These are phyloP conservation scores for Silene noctiflora DNA, from an alignment of 179 eudicot genomes.

Conservation along the genomic window DNA sequence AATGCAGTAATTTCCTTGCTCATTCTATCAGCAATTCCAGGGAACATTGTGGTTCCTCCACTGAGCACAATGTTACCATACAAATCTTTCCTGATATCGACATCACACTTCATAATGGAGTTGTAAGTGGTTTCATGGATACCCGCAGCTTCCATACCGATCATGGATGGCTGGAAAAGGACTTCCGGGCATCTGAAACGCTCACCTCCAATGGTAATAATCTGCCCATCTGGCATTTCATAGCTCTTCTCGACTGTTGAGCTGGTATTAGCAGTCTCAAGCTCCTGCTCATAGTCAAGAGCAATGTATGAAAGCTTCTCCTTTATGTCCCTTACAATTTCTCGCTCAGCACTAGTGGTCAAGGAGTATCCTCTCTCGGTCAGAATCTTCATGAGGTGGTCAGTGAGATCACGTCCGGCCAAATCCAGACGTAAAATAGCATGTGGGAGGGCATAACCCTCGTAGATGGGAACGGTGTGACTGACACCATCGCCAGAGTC, in stretches of 20 bases:
- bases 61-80: slow-evolving; percentile 15
- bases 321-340: slow-evolving; percentile 14
- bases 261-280: slow-evolving; percentile 12
- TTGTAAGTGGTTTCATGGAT: slow-evolving; percentile 31
- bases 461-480: slow-evolving; percentile 15
- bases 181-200: slow-evolving; percentile 67
- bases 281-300: slow-evolving; percentile 14
- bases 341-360: slow-evolving; percentile 15
- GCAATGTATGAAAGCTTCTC: slow-evolving; percentile 15
- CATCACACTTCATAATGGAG: slow-evolving; percentile 14
- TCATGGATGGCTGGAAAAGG: slow-evolving; percentile 71
- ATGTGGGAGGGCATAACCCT: slow-evolving; percentile 19
- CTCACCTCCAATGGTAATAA: slow-evolving; percentile 50
- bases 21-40: slow-evolving; percentile 20
- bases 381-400: slow-evolving; percentile 14
- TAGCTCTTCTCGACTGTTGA: slow-evolving; percentile 15
- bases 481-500: slow-evolving; percentile 20
- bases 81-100: slow-evolving; percentile 16
- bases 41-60: slow-evolving; percentile 17
- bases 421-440: slow-evolving; percentile 17
- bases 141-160: slow-evolving; percentile 57
- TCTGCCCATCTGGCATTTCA: slow-evolving; percentile 19
- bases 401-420: slow-evolving; percentile 17
- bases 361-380: slow-evolving; percentile 14
- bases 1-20: slow-evolving; percentile 20